A percentile compares a stretch with the other conserved stretches of the same genome.
phyloP scores from a whole-genome alignment of 2,329 filamentous ascomycete species.

The Sporothrix curviconia region DNA sequence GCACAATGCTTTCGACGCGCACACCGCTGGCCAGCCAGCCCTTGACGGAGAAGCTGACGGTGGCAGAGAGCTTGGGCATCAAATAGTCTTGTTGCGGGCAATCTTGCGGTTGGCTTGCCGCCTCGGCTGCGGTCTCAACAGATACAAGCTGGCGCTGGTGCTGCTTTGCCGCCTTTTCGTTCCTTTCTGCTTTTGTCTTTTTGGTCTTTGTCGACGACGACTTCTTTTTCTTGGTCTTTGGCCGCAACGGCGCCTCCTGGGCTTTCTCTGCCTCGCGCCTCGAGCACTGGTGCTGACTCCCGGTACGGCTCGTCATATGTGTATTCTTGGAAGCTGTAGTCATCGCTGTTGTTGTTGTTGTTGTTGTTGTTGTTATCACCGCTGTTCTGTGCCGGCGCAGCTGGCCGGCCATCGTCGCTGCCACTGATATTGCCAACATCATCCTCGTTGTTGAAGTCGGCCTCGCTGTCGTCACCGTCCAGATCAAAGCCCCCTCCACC shows the following conservation, averaged over 20 bases:
- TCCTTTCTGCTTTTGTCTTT: background rate
- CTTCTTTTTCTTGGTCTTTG: conserved; percentile 29
- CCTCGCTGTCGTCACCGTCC: conserved; percentile 40
- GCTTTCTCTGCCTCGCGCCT: background rate
- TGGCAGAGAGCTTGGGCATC: conserved; percentile 74
- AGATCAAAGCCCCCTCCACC: too few relatives aligned
- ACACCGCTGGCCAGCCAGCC: conserved; percentile 63
- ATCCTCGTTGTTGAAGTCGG: conserved; percentile 31
- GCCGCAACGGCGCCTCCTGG: conserved; percentile 21
- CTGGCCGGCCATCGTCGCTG: conserved; percentile 32
- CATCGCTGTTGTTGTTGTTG: too few relatives aligned
- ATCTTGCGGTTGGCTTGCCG: conserved; percentile 37
- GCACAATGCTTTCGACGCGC: conserved; percentile 59
- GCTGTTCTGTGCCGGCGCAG: conserved; percentile 22
- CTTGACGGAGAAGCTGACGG: conserved; percentile 64
- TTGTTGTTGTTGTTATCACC: too few relatives aligned
- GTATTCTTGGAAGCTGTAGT: conserved; percentile 48
- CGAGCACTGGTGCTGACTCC: conserved; percentile 25
- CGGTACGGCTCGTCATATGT: conserved; percentile 52
- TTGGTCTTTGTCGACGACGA: conserved; percentile 15
- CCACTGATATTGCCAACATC: conserved; percentile 34
- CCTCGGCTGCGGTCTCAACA: conserved; percentile 21
- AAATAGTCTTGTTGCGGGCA: conserved; percentile 65
- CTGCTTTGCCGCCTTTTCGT: background rate
- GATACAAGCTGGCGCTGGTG: background rate